Evolutionary conservation across 106 monocot genomes (phyloP).

Genomic region (Allium sativum): DNA sequence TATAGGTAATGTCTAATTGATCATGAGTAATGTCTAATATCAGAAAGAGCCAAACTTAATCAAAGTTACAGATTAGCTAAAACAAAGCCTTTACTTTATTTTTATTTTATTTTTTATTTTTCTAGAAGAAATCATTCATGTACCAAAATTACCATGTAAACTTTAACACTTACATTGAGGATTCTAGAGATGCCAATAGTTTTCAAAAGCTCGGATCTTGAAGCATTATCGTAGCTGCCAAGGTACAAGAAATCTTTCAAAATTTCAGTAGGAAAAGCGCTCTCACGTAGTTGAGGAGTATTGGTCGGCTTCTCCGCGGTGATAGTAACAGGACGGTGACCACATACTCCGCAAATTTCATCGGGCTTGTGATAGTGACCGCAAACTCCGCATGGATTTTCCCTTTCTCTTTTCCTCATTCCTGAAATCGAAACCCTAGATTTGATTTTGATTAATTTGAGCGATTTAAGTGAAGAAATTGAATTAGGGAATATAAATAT

Average conservation of each 20-base stretch:
- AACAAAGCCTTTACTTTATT: too few relatives aligned
- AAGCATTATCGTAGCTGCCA: slow-evolving; percentile 64
- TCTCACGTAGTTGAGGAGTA: neutral
- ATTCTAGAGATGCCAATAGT: slow-evolving; percentile 40
- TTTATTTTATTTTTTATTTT: too few relatives aligned
- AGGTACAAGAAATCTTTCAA: slow-evolving; percentile 43
- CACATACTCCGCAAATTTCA: slow-evolving; percentile 58
- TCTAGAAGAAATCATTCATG: neutral
- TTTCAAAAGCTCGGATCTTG: slow-evolving; percentile 39
- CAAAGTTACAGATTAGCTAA: too few relatives aligned
- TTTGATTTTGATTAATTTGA: neutral
- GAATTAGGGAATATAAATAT: too few relatives aligned
- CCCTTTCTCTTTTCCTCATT: slow-evolving; percentile 64
- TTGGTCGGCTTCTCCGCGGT: slow-evolving; percentile 11
- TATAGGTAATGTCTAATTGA: too few relatives aligned
- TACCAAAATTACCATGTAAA: too few relatives aligned
- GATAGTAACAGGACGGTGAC: slow-evolving; percentile 29
- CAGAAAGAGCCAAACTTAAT: too few relatives aligned
- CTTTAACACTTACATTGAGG: slow-evolving; percentile 32
- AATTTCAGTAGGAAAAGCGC: slow-evolving; percentile 53
- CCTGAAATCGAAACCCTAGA: neutral
- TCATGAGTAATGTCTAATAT: too few relatives aligned
- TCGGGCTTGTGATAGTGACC: slow-evolving; percentile 66
- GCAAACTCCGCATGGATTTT: slow-evolving; percentile 62
- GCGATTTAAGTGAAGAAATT: too few relatives aligned